Evolutionary conservation across 1,284 basidiomycete species (phyloP), one percentile per base, ranked within the genome.

Genomic region (Naganishia albida): DNA sequence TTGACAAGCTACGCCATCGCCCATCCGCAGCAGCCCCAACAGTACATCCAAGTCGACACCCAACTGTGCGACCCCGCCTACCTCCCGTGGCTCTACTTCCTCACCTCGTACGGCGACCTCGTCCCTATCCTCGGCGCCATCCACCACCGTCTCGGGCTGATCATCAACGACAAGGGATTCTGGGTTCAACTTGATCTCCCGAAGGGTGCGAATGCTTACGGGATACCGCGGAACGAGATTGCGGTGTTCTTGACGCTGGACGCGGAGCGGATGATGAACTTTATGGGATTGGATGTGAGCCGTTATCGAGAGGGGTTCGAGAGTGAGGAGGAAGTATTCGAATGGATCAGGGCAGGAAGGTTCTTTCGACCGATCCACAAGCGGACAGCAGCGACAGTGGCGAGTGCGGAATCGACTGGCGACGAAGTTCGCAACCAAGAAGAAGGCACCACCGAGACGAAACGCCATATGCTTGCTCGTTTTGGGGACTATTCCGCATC

Each of bases 141-240:
- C n/a, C 43, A 53, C 25, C 62, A 53, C 25, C 42, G 42, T 39
- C n/a, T 63, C 26, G 62, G 50, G 2, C 51, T 63, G 40, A 48
- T 46, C 18, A 63, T 63, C 51, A 63, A 52, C 51, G 52, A 63
- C 16, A 63, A 54, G 28, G 62, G 62, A 3, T 54, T 63, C 20
- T 54, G 43, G 43, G 50, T 63, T 7, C 51, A 38, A 15, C 25
- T 59, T 34, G 56, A 49, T 30, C 25, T 49, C 12, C 44, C 56
- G 12, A 59, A 59, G 43, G 26, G 8, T 6, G 28, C 44, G 13
- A 39, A 30, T 12, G 23, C n/a, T 13, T 48, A 30, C 18, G 56
- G 46, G 30, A 49, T 59, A 39, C 30, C 56, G 44, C 48, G 62
- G 42, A 53, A 46, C 34, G 50, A 54, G 43, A 44, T 48, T 39